Conservation (phyloP, 352 stramenopile species). For the Pythium chondricola region DNA sequence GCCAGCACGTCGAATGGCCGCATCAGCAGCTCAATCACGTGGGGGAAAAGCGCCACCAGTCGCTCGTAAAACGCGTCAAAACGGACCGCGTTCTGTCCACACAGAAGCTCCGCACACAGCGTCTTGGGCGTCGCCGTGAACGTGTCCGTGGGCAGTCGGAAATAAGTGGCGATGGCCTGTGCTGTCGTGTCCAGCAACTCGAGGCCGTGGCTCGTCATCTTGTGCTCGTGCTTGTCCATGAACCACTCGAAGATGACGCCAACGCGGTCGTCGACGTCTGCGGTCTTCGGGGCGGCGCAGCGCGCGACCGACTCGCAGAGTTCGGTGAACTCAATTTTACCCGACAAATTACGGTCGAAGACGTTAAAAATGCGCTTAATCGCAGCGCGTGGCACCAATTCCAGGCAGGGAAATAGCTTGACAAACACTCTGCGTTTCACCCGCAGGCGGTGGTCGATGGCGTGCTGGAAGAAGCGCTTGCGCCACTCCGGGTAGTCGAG, state of each 20-base stretch:
- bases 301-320: slow-evolving; percentile 52
- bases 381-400: slow-evolving; percentile 20
- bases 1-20: slow-evolving; percentile 50
- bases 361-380: slow-evolving; percentile 36
- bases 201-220: slow-evolving; percentile 26
- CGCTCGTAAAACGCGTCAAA: slow-evolving; percentile 23
- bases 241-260: slow-evolving; percentile 66
- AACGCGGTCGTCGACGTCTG: slow-evolving; percentile 15
- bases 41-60: slow-evolving; percentile 19
- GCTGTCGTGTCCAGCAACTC: slow-evolving; percentile 30
- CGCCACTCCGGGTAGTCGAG: slow-evolving; percentile 23
- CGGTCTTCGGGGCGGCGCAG: slow-evolving; percentile 17
- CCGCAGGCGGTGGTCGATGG: slow-evolving; percentile 34
- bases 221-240: slow-evolving; percentile 19
- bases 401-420: slow-evolving; percentile 50
- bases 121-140: slow-evolving; percentile 12
- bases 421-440: slow-evolving; percentile 41
- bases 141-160: slow-evolving; percentile 13
- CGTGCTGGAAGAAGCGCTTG: slow-evolving; percentile 36
- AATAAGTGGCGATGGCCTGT: slow-evolving; percentile 8
- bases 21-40: slow-evolving; percentile 43
- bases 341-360: slow-evolving; percentile 39
- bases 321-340: slow-evolving; percentile 53
- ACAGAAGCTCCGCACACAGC: slow-evolving; percentile 18
- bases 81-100: slow-evolving; percentile 14